Percentiles rank a stretch among this genome's conserved stretches.
These are phyloP conservation scores for Naematelia encephala DNA, from an alignment of 768 basidiomycete species.

Conservation along the genomic window DNA sequence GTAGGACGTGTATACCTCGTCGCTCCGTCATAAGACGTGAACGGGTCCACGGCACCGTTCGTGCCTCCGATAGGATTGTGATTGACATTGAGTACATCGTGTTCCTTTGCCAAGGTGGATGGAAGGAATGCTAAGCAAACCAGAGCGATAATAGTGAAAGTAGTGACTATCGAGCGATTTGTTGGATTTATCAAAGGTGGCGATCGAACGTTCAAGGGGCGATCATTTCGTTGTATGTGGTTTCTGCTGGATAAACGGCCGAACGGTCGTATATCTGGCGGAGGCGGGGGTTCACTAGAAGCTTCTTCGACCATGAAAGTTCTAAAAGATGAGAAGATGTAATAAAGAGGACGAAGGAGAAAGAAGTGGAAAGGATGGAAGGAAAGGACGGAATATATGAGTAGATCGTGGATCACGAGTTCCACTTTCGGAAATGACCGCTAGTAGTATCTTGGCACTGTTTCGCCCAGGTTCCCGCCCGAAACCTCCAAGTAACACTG, in stretches of 20 bases:
- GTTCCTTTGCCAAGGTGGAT: neutral
- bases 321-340: neutral
- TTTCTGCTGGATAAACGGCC: constrained; percentile 11
- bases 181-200: neutral
- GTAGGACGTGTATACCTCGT: neutral
- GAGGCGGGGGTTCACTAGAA: constrained; percentile 21
- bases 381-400: neutral
- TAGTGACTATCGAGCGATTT: no score
- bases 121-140: neutral
- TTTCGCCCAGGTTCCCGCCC: no score
- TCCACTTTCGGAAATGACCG: neutral
- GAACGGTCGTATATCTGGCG: constrained; percentile 39
- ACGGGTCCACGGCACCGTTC: neutral
- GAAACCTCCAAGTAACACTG: no score
- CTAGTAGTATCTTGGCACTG: no score
- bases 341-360: neutral
- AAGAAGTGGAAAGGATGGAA: neutral
- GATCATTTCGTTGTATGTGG: neutral
- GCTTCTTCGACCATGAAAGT: constrained; percentile 28
- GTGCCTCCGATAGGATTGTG: neutral
- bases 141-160: no score
- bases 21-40: neutral
- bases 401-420: constrained; percentile 1
- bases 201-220: neutral
- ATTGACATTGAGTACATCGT: neutral